Base-by-base conservation (phyloP, 768 basidiomycete species). In the Lactifluus subvellereus region DNA sequence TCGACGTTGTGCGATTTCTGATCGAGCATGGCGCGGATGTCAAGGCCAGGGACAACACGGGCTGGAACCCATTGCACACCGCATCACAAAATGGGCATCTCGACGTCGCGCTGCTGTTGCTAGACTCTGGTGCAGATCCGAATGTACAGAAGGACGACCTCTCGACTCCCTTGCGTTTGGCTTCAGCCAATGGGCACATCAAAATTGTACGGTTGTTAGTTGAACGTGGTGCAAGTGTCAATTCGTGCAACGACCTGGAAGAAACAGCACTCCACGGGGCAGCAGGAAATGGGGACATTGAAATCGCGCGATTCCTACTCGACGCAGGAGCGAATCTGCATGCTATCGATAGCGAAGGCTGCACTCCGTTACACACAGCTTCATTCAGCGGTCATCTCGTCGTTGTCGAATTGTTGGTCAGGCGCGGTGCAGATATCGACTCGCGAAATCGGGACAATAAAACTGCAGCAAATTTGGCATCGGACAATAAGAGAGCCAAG, bases 301-400 rank as follows among this genome's bases (percentile, higher is more conserved):
- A 63, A 8, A 6, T 40, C 20, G 62, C 30, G 10, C 43, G 27
- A 9, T 37, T 59, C 16, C 18, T 63, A 7, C 42, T 63, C 58
- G 58, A 63, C 13, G 35, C 42, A 14, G 62, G 58, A 47, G 62
- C 62, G 27, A 32, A 63, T 11, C 6, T 63, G 11, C 16, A 49
- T 4, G 5, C 45, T 4, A 13, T 8, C 1, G 35, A 60, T 20
- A 27, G 18, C 35, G 13, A 11, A 4, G 63, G 54, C 54, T 35
- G 49, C 32, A 64, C 58, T 13, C 51, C 50, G 13, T 40, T 64
- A 20, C 52, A 64, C 22, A n/a, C 30, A 4, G 62, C 62, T n/a
- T 54, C 59, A 9, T 6, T 2, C 3, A 37, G 18, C 2, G 58
- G 62, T 6, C 38, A 61, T 30, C 22, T 54, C 1, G 22, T 35